A percentile compares a stretch with the other conserved stretches of the same genome.
Evolutionary conservation across 2,329 filamentous ascomycete genomes (phyloP).

Genomic region (Phoma herbarum): DNA sequence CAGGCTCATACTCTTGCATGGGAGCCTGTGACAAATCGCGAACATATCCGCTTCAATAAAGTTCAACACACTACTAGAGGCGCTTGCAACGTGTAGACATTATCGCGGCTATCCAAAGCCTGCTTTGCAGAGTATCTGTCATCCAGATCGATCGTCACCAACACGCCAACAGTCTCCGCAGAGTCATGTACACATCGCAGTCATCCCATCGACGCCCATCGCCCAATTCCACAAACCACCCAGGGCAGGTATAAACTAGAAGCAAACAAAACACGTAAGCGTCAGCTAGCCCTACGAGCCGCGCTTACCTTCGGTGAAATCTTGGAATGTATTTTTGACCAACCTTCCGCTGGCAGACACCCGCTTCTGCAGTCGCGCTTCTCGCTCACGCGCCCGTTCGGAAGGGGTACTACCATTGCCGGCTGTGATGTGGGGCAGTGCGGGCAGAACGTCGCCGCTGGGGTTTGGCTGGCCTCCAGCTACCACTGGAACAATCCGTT

Average conservation of each 20-base stretch:
- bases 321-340: conserved; percentile 45
- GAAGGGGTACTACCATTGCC: conserved; percentile 53
- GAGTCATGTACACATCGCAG: conserved; percentile 9
- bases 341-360: conserved; percentile 54
- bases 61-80: neutral
- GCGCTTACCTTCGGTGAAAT: conserved; percentile 47
- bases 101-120: conserved; percentile 17
- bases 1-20: neutral
- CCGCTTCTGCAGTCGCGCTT: conserved; percentile 51
- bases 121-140: conserved; percentile 7
- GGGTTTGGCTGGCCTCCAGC: conserved; percentile 56
- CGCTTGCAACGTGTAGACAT: conserved; percentile 13
- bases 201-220: conserved; percentile 45
- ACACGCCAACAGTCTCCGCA: conserved; percentile 2
- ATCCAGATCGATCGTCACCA: conserved; percentile 7
- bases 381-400: conserved; percentile 49
- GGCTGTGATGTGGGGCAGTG: conserved; percentile 64
- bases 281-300: conserved; percentile 38
- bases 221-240: conserved; percentile 41
- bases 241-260: conserved; percentile 49
- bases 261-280: conserved; percentile 41
- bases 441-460: conserved; percentile 67
- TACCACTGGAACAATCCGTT: conserved; percentile 54
- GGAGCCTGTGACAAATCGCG: neutral
- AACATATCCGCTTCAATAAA: neutral